These are phyloP conservation scores for Coemansia sp. DNA, from an alignment of 192 early-diverging fungal genomes.

Conservation along the genomic window DNA sequence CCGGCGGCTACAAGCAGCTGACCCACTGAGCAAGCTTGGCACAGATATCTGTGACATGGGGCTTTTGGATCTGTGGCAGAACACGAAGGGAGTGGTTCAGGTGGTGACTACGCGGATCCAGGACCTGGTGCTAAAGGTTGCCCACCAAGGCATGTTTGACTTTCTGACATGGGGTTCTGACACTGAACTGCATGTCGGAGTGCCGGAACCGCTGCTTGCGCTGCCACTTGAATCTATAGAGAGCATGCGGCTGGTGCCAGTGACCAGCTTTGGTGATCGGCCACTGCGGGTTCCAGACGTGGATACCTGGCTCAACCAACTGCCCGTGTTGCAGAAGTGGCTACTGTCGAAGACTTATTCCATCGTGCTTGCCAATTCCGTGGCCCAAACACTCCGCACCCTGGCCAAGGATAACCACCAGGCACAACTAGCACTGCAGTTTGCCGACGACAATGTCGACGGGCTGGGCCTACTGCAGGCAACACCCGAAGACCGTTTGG, in stretches of 20 bases:
- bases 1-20: not conserved
- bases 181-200: not conserved
- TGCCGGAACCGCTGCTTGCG: not conserved
- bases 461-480: not conserved
- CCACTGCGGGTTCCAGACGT: slow-evolving; percentile 12
- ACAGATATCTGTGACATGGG: not conserved
- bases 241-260: too few relatives aligned
- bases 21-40: too few relatives aligned
- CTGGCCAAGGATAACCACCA: not conserved
- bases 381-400: not conserved
- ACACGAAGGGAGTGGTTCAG: not conserved
- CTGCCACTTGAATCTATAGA: not conserved
- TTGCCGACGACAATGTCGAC: not conserved
- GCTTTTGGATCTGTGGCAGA: slow-evolving; percentile 4
- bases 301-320: slow-evolving; percentile 7
- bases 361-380: not conserved
- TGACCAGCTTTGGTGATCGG: not conserved
- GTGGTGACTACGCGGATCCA: slow-evolving; percentile 16
- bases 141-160: not conserved
- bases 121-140: not conserved
- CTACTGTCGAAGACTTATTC: not conserved
- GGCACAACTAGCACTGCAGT: not conserved
- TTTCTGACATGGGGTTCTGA: slow-evolving; percentile 8
- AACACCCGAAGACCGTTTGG: too few relatives aligned
- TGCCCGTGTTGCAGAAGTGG: slow-evolving; percentile 11